phyloP scores from a whole-genome alignment of 306 rosid genomes.

The Carpinus fangiana region DNA sequence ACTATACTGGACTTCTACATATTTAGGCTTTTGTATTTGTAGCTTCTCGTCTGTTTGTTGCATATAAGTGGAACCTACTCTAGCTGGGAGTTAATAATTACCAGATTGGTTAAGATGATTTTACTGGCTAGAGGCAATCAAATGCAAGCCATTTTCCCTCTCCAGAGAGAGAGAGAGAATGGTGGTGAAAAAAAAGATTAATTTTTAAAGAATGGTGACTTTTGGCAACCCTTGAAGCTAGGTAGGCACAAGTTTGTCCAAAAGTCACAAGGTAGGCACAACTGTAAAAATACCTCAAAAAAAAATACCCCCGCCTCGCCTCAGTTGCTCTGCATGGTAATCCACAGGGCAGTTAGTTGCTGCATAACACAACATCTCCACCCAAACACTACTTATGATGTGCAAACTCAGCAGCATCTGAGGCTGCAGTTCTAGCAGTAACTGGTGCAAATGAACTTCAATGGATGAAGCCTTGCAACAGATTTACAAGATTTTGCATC shows the following conservation, averaged over 20 bases:
- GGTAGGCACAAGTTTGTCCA: too few relatives aligned
- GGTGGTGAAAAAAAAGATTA: too few relatives aligned
- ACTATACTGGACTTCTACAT: background rate
- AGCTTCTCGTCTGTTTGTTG: too few relatives aligned
- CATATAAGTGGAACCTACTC: background rate
- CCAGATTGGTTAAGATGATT: background rate
- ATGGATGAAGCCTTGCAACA: conserved; percentile 73
- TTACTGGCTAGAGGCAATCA: background rate
- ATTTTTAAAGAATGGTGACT: too few relatives aligned
- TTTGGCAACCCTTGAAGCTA: too few relatives aligned
- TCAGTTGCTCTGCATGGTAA: conserved; percentile 64
- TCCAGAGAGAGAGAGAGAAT: too few relatives aligned
- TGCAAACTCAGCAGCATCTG: conserved; percentile 43
- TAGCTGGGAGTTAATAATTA: background rate
- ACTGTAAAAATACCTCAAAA: too few relatives aligned
- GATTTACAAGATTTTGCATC: conserved; percentile 56
- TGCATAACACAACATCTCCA: conserved; percentile 71
- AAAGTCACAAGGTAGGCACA: too few relatives aligned
- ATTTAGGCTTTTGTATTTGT: too few relatives aligned
- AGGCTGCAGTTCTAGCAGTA: conserved; percentile 46
- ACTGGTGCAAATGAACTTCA: conserved; percentile 48
- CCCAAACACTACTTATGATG: conserved; percentile 61
- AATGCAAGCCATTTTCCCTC: background rate
- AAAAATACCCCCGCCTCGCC: conserved; percentile 54
- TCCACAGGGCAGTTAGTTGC: conserved; percentile 56